These are phyloP conservation scores for Colletotrichum nymphaeae DNA, from an alignment of 2,329 filamentous ascomycete species.

Conservation along the genomic window DNA sequence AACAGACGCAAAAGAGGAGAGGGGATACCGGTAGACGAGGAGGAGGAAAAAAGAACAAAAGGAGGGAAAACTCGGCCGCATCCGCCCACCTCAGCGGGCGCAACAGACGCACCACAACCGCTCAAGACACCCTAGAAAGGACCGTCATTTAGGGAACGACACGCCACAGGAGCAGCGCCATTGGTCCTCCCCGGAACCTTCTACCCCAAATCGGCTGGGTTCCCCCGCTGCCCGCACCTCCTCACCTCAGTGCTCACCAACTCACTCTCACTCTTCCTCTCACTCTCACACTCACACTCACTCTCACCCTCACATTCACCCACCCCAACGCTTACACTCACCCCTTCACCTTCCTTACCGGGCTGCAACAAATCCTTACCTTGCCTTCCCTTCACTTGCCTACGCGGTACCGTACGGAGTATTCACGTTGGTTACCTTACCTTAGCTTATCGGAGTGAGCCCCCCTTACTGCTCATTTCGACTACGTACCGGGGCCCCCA, in stretches of 20 bases:
- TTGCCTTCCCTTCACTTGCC: no score
- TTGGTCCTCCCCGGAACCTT: background rate
- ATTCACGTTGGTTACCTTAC: no score
- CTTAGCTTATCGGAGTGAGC: background rate
- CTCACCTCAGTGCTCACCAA: background rate
- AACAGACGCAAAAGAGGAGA: no score
- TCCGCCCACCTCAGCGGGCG: slow-evolving; percentile 27
- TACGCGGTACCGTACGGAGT: background rate
- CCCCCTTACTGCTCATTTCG: background rate
- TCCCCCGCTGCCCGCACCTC: background rate
- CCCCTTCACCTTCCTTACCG: no score
- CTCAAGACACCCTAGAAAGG: slow-evolving; percentile 19
- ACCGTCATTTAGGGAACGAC: background rate
- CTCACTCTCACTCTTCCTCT: background rate
- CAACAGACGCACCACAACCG: slow-evolving; percentile 32
- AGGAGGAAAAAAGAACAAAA: background rate
- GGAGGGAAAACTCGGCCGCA: slow-evolving; percentile 3
- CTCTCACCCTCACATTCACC: no score
- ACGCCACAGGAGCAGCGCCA: slow-evolving; percentile 7
- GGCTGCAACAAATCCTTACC: background rate
- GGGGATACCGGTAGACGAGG: background rate
- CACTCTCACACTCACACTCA: background rate
- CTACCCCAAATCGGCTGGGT: background rate
- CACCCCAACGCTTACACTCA: no score
- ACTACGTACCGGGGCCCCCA: background rate